phyloP scores from a whole-genome alignment of 2,329 filamentous ascomycete species.

The Calonectria leucothoes region DNA sequence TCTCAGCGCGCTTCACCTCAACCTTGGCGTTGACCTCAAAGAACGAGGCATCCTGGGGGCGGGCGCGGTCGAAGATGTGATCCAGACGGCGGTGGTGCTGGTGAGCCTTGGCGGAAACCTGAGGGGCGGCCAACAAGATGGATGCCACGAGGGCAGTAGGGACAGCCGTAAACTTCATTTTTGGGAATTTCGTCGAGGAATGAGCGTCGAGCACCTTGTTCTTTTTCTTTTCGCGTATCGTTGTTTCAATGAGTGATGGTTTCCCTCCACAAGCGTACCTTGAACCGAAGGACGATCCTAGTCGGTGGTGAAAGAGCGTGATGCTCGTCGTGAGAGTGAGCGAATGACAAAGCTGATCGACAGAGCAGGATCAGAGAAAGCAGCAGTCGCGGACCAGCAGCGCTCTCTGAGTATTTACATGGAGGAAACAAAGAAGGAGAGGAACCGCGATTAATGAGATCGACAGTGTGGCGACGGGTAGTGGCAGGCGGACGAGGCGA shows the following conservation, averaged over 20 bases:
- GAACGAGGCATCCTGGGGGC: conserved; percentile 48
- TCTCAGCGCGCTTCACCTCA: conserved; percentile 52
- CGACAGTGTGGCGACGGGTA: conserved; percentile 30
- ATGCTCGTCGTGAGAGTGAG: conserved; percentile 40
- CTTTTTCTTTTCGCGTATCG: conserved; percentile 12
- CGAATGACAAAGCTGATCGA: conserved; percentile 40
- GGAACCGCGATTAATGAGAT: conserved; percentile 38
- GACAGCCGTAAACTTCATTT: conserved; percentile 66
- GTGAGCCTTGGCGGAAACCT: conserved; percentile 47
- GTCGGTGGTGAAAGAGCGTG: conserved; percentile 34
- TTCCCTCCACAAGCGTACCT: conserved; percentile 35
- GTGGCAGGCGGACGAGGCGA: conserved; percentile 8
- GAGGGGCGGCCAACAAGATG: conserved; percentile 56
- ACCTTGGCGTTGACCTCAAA: conserved; percentile 37
- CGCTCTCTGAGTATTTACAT: conserved; percentile 36
- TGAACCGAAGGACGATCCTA: conserved; percentile 18
- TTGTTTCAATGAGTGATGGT: conserved; percentile 31
- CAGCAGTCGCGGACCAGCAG: conserved; percentile 37
- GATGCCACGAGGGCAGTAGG: conserved; percentile 63
- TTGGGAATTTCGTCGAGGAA: conserved; percentile 39
- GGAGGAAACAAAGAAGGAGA: conserved; percentile 32
- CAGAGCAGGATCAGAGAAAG: conserved; percentile 22
- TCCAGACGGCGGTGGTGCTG: conserved; percentile 47
- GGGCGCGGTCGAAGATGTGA: conserved; percentile 54
- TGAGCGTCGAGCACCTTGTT: conserved; percentile 31